These are phyloP conservation scores for Fusarium lateritium DNA, from an alignment of 2,329 filamentous ascomycete species.

Conservation along the genomic window DNA sequence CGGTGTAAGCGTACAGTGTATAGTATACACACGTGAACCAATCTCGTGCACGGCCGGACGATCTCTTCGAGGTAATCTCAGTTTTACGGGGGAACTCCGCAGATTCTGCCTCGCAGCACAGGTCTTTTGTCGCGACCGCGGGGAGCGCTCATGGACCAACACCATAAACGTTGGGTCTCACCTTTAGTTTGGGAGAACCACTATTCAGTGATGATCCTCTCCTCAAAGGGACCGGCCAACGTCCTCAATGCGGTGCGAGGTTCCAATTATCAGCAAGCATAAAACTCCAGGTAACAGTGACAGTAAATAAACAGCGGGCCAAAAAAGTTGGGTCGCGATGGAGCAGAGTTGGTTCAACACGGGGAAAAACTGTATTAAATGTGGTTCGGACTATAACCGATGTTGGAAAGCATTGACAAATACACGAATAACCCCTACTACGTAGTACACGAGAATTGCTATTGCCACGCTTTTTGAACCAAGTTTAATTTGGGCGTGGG, in stretches of 20 bases:
- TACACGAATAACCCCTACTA: too few species aligned
- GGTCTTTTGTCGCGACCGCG: conserved; percentile 8
- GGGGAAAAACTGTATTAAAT: too few species aligned
- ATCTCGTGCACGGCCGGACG: conserved; percentile 25
- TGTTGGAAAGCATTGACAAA: background rate
- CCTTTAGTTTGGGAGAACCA: background rate
- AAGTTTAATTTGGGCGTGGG: conserved; percentile 3
- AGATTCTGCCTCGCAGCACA: background rate
- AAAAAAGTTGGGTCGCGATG: background rate
- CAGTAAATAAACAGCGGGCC: background rate
- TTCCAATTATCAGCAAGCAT: conserved; percentile 12
- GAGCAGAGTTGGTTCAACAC: too few species aligned
- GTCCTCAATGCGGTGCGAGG: conserved; percentile 12
- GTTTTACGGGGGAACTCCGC: conserved; percentile 10
- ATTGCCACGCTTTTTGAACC: background rate
- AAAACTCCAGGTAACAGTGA: background rate
- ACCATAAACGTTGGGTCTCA: background rate
- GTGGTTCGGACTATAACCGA: background rate
- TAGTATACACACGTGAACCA: background rate
- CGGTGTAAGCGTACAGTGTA: background rate
- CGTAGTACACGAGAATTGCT: too few species aligned
- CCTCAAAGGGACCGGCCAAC: conserved; percentile 23
- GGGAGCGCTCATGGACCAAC: conserved; percentile 18
- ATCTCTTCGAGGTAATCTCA: conserved; percentile 27
- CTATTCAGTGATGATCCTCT: conserved; percentile 26